Evolutionary conservation across 2,329 filamentous ascomycete genomes (phyloP).

Genomic region (Phoma sp.): DNA sequence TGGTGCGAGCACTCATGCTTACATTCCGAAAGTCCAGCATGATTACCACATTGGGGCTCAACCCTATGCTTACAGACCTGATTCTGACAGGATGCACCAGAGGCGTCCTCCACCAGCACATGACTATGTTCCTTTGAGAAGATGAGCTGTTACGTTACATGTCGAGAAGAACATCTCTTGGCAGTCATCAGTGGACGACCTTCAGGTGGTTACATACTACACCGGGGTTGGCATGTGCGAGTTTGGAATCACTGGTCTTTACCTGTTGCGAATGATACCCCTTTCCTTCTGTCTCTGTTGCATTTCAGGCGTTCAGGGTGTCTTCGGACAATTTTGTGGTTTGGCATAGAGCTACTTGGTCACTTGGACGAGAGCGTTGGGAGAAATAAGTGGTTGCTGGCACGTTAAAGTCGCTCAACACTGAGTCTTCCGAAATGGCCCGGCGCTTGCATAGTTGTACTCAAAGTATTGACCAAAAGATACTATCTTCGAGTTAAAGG

Average conservation of each 20-base stretch:
- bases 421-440: background rate
- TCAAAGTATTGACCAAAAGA: background rate
- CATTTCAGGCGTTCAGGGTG: slow-evolving; percentile 7
- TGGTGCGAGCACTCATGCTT: slow-evolving; percentile 17
- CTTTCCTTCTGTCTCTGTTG: slow-evolving; percentile 23
- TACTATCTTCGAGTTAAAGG: background rate
- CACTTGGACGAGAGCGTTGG: background rate
- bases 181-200: background rate
- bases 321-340: background rate
- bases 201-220: background rate
- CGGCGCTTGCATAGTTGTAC: background rate
- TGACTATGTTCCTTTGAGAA: slow-evolving; percentile 22
- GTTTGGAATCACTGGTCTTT: slow-evolving; percentile 22
- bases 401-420: background rate
- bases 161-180: background rate
- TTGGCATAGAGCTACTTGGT: background rate
- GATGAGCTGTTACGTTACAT: slow-evolving; percentile 15
- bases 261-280: slow-evolving; percentile 33
- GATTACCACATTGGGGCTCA: slow-evolving; percentile 7
- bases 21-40: slow-evolving; percentile 24
- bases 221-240: slow-evolving; percentile 4
- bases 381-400: background rate
- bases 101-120: slow-evolving; percentile 12
- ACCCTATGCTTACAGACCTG: slow-evolving; percentile 8
- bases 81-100: slow-evolving; percentile 10